These are phyloP conservation scores for Candida quercuum DNA, from an alignment of 805 yeast species.

Conservation along the genomic window DNA sequence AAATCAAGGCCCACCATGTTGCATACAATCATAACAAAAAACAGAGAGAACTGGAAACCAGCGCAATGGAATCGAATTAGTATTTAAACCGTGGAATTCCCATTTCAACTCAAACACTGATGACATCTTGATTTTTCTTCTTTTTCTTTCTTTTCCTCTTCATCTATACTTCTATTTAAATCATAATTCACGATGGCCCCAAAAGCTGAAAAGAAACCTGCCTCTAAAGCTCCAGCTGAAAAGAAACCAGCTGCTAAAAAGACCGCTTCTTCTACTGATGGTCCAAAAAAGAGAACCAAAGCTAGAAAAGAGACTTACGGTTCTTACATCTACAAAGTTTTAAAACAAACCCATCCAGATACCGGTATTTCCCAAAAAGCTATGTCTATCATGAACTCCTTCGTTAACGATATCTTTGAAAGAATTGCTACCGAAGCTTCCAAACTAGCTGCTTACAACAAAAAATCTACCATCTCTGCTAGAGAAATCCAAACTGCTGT, in stretches of 20 bases:
- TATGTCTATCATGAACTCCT: constrained; percentile 98
- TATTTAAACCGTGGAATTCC: background rate
- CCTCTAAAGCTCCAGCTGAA: constrained; percentile 97
- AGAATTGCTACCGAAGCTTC: constrained; percentile 98
- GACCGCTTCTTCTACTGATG: constrained; percentile 76
- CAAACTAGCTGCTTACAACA: constrained; percentile 98
- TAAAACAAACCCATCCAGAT: constrained; percentile 98
- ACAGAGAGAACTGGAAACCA: background rate
- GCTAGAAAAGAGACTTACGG: constrained; percentile 98
- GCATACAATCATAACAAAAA: background rate
- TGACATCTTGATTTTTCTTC: background rate
- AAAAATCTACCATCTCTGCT: constrained; percentile 96
- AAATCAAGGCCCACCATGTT: background rate
- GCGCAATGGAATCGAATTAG: too few species aligned
- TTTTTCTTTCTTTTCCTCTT: constrained; percentile 5
- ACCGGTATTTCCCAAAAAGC: constrained; percentile 99
- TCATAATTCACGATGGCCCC: constrained; percentile 53
- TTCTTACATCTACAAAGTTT: constrained; percentile 96
- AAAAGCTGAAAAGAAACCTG: constrained; percentile 60
- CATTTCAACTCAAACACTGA: background rate
- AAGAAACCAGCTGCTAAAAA: constrained; percentile 86
- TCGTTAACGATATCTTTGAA: constrained; percentile 96
- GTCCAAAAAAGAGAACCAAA: constrained; percentile 90
- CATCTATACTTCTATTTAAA: background rate
- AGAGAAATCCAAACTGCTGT: constrained; percentile 99